Percentiles rank a stretch among this genome's conserved stretches.
phyloP scores from a whole-genome alignment of 352 stramenopile species.

The Phytophthora hybrid region DNA sequence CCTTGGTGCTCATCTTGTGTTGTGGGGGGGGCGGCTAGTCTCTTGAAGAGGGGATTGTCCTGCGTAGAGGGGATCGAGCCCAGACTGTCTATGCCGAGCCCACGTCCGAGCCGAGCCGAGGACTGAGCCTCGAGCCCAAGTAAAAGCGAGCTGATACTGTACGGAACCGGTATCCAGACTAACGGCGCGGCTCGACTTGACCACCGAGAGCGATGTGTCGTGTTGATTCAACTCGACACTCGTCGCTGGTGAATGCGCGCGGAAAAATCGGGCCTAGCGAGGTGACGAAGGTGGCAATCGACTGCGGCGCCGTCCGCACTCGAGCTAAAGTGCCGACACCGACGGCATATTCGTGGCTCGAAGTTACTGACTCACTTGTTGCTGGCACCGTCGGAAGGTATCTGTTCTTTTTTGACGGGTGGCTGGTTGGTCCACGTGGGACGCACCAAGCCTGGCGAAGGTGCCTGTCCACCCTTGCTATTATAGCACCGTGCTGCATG shows the following conservation, averaged over 20 bases:
- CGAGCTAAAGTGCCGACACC: background rate
- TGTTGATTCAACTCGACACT: background rate
- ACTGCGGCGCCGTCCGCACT: background rate
- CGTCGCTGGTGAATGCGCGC: background rate
- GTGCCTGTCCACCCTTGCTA: background rate
- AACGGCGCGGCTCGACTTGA: background rate
- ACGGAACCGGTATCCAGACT: too few relatives aligned
- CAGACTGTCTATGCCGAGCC: too few relatives aligned
- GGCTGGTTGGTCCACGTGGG: background rate
- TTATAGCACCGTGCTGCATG: too few relatives aligned
- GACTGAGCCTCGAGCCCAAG: too few relatives aligned
- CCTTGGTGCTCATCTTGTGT: constrained; percentile 27
- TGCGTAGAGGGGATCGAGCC: constrained; percentile 11
- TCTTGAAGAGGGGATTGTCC: constrained; percentile 27
- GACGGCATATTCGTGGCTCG: too few relatives aligned
- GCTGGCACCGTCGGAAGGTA: background rate
- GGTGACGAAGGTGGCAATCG: background rate
- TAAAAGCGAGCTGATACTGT: too few relatives aligned
- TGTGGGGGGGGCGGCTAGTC: background rate
- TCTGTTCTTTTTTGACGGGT: background rate
- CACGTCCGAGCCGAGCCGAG: background rate
- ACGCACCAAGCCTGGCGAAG: background rate
- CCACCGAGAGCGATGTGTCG: background rate
- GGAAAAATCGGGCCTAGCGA: background rate
- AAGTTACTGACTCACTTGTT: too few relatives aligned